phyloP scores from a whole-genome alignment of 2,329 filamentous ascomycete species.

The Epichloe typhina region DNA sequence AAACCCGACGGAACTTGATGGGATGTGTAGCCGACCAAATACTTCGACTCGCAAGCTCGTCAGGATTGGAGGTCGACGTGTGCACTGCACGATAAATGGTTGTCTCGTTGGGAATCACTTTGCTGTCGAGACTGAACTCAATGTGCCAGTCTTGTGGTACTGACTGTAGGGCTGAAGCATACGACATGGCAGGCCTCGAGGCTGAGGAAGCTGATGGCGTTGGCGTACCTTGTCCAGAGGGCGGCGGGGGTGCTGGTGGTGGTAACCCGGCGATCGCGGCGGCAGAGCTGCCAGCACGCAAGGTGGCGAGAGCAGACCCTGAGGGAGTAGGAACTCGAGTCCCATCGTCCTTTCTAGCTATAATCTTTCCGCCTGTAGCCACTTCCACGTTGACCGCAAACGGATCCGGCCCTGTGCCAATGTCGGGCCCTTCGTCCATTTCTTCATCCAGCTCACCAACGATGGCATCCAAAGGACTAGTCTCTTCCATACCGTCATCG shows the following conservation, averaged over 20 bases:
- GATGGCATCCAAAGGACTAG: constrained; percentile 64
- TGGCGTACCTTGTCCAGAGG: constrained; percentile 28
- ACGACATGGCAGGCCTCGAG: constrained; percentile 51
- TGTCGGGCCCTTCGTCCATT: constrained; percentile 57
- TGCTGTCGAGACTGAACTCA: constrained; percentile 79
- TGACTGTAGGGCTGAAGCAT: constrained; percentile 70
- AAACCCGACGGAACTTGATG: constrained; percentile 79
- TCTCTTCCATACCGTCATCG: constrained; percentile 54
- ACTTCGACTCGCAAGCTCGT: constrained; percentile 58
- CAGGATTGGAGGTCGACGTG: constrained; percentile 34
- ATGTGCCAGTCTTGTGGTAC: constrained; percentile 92
- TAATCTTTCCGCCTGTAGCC: constrained; percentile 73
- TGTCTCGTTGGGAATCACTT: constrained; percentile 76
- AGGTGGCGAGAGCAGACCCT: constrained; percentile 13
- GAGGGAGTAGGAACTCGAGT: constrained; percentile 74
- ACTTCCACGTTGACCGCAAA: constrained; percentile 88
- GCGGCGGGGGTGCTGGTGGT: constrained; percentile 1
- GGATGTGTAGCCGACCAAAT: constrained; percentile 86
- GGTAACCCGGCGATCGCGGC: constrained; percentile 6
- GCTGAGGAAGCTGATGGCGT: constrained; percentile 43
- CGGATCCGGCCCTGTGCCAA: constrained; percentile 44
- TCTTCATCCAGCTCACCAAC: constrained; percentile 86
- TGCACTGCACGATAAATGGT: constrained; percentile 94
- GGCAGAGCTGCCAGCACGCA: constrained; percentile 28
- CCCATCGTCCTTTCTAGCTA: constrained; percentile 83